A percentile compares a stretch with the other conserved stretches of the same genome.
Evolutionary conservation across 2,329 filamentous ascomycete species (phyloP).

Genomic region (Penicillium sp.): DNA sequence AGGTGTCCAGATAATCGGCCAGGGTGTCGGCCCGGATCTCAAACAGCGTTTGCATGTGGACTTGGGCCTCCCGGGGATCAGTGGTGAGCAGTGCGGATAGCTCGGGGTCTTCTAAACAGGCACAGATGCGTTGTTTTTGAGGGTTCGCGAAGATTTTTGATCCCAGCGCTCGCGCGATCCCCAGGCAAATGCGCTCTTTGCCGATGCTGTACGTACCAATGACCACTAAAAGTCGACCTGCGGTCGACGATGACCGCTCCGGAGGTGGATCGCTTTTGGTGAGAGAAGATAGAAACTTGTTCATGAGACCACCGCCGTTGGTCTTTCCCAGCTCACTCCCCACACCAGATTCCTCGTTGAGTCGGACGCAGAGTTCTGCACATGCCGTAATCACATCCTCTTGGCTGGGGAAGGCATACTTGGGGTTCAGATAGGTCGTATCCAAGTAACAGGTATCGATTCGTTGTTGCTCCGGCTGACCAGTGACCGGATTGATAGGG

Average conservation of each 20-base stretch:
- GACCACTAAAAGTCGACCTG: conserved; percentile 79
- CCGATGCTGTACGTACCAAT: conserved; percentile 98
- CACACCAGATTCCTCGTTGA: conserved; percentile 68
- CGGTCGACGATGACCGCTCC: conserved; percentile 40
- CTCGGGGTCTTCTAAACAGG: conserved; percentile 82
- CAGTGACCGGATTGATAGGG: conserved; percentile 68
- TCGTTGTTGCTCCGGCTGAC: conserved; percentile 76
- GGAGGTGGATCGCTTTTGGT: conserved; percentile 36
- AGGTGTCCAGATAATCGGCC: conserved; percentile 80
- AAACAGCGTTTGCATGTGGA: conserved; percentile 96
- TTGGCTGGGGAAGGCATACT: conserved; percentile 91
- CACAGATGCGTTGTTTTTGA: conserved; percentile 80
- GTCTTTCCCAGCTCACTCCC: conserved; percentile 59
- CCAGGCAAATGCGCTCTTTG: conserved; percentile 93
- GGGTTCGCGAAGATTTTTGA: conserved; percentile 89
- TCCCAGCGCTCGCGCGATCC: conserved; percentile 81
- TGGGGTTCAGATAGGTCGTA: conserved; percentile 94
- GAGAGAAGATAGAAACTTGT: conserved; percentile 61
- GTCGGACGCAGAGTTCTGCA: conserved; percentile 80
- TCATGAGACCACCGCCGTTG: conserved; percentile 62
- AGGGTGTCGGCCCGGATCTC: conserved; percentile 90
- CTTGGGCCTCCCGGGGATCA: conserved; percentile 82
- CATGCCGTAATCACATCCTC: conserved; percentile 84
- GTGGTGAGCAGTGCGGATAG: conserved; percentile 75
- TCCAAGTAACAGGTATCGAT: conserved; percentile 97